These are phyloP conservation scores for Mucor lusitanicus DNA, from an alignment of 371 early-diverging fungal species.

Conservation along the genomic window DNA sequence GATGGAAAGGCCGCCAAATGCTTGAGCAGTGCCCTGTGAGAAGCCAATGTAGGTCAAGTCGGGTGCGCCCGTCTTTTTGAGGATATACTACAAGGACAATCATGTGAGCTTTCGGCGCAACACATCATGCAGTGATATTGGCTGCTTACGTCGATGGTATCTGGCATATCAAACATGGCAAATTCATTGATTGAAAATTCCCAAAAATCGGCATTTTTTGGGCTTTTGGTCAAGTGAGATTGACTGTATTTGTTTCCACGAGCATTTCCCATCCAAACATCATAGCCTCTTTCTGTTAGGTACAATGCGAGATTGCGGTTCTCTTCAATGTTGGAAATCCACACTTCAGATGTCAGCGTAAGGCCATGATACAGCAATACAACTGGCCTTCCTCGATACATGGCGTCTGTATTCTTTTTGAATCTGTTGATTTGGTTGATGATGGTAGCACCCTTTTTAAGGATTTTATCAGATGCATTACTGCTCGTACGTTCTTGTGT, in stretches of 20 bases:
- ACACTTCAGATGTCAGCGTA: constrained; percentile 89
- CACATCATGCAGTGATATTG: not conserved
- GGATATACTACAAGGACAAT: constrained; percentile 62
- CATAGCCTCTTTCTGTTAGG: constrained; percentile 81
- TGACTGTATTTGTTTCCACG: constrained; percentile 95
- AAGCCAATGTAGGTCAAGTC: constrained; percentile 91
- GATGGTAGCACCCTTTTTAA: constrained; percentile 7
- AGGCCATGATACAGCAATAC: constrained; percentile 94
- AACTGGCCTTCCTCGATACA: constrained; percentile 61
- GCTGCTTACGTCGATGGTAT: constrained; percentile 69
- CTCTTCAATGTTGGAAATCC: constrained; percentile 80
- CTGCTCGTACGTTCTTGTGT: not conserved
- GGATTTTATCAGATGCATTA: not conserved
- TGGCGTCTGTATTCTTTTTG: constrained; percentile 7
- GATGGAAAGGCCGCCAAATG: constrained; percentile 84
- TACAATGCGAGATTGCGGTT: constrained; percentile 67
- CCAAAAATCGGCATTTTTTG: constrained; percentile 82
- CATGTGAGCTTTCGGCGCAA: not conserved
- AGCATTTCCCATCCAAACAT: constrained; percentile 95
- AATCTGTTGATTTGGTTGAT: not conserved
- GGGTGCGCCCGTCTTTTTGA: constrained; percentile 72
- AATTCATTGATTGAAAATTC: constrained; percentile 92
- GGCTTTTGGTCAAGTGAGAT: constrained; percentile 72
- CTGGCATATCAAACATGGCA: constrained; percentile 84
- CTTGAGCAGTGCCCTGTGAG: constrained; percentile 91